A percentile compares a stretch with the other conserved stretches of the same genome.
Conservation (phyloP, 148 eudicot species). For the Rhododendron simsii region DNA sequence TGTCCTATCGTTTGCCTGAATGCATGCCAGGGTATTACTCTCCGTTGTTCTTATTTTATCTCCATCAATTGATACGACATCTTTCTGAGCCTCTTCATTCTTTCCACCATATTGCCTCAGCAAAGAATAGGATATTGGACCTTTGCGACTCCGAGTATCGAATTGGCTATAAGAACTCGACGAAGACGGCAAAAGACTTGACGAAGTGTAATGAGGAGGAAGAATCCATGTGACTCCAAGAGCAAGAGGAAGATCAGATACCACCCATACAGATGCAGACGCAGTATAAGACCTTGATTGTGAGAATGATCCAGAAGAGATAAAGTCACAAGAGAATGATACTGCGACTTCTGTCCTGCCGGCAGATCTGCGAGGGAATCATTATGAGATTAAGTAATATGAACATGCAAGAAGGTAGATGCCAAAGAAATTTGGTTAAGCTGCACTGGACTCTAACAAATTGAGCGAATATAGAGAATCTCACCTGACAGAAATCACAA, state of each 20-base stretch:
- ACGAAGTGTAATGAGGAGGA: slow-evolving; percentile 77
- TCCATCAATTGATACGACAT: slow-evolving; percentile 46
- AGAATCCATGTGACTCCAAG: slow-evolving; percentile 92
- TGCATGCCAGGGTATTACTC: slow-evolving; percentile 56
- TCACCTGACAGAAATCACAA: not conserved
- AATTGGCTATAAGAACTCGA: slow-evolving; percentile 36
- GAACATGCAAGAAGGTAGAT: not conserved
- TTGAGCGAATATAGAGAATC: not conserved
- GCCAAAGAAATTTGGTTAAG: not conserved
- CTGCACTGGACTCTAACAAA: not conserved
- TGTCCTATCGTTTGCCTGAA: slow-evolving; percentile 65
- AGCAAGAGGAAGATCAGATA: slow-evolving; percentile 84
- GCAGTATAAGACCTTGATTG: slow-evolving; percentile 56
- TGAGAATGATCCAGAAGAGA: slow-evolving; percentile 40
- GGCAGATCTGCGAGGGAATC: slow-evolving; percentile 41
- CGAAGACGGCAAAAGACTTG: slow-evolving; percentile 58
- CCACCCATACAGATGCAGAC: slow-evolving; percentile 50
- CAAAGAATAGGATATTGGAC: slow-evolving; percentile 56
- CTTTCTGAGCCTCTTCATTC: slow-evolving; percentile 37
- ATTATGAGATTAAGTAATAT: not conserved
- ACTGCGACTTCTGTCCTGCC: slow-evolving; percentile 63
- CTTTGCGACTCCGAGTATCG: slow-evolving; percentile 40
- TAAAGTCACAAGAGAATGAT: slow-evolving; percentile 68
- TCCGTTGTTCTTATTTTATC: slow-evolving; percentile 59
- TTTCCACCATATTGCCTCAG: slow-evolving; percentile 37